A percentile compares a stretch with the other conserved stretches of the same genome.
phyloP scores from a whole-genome alignment of 371 early-diverging fungal species.

The Quaeritorhiza haematococci region DNA sequence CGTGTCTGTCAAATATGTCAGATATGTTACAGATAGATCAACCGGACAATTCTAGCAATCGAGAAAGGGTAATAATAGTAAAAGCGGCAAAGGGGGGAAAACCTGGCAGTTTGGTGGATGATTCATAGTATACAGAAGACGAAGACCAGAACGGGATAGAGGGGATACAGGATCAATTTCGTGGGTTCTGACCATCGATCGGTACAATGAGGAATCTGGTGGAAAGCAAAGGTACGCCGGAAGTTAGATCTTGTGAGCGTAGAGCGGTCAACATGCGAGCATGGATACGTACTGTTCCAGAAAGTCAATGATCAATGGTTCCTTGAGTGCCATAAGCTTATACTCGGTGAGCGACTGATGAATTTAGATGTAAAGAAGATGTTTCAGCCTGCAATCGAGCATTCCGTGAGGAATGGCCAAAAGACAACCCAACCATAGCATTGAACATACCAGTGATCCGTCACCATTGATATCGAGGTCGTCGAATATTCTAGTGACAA shows the following conservation, averaged over 20 bases:
- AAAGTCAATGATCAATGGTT: constrained; percentile 76
- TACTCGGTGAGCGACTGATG: constrained; percentile 69
- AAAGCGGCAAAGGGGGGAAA: too few species aligned
- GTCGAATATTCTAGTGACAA: constrained; percentile 67
- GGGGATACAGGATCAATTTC: too few species aligned
- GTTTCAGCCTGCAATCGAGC: not conserved
- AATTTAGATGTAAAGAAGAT: not conserved
- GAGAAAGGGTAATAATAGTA: too few species aligned
- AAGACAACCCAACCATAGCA: not conserved
- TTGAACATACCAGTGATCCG: constrained; percentile 58
- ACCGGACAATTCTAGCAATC: too few species aligned
- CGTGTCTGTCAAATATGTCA: too few species aligned
- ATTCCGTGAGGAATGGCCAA: not conserved
- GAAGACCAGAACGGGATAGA: too few species aligned
- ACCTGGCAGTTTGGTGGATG: too few species aligned
- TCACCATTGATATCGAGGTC: constrained; percentile 82
- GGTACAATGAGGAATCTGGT: too few species aligned
- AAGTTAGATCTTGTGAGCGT: constrained; percentile 31
- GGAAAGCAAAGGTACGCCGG: not conserved
- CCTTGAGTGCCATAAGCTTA: constrained; percentile 77
- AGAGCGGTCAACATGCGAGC: too few species aligned
- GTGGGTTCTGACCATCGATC: too few species aligned
- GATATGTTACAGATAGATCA: too few species aligned
- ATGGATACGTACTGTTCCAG: constrained; percentile 73
- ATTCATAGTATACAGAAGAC: too few species aligned